These are phyloP conservation scores for Sporothrix curviconia DNA, from an alignment of 2,329 filamentous ascomycete genomes.

Conservation along the genomic window DNA sequence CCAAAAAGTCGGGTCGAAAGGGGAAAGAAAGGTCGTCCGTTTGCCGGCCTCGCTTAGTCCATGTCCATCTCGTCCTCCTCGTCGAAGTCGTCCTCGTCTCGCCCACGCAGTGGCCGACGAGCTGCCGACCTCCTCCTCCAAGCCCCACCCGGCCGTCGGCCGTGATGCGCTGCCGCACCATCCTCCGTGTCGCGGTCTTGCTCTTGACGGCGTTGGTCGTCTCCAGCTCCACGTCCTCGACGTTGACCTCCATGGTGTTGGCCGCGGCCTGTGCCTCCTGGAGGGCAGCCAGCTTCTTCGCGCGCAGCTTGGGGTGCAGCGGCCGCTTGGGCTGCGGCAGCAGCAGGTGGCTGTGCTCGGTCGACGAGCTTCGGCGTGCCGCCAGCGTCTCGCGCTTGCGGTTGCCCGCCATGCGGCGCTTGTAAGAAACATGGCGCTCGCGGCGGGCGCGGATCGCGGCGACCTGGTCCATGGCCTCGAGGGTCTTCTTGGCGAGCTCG, in stretches of 20 bases:
- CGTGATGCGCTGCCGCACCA: conserved; percentile 30
- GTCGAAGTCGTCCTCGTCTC: conserved; percentile 22
- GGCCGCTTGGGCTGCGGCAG: conserved; percentile 47
- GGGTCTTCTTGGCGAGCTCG: conserved; percentile 77
- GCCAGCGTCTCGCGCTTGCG: conserved; percentile 70
- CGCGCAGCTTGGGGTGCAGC: conserved; percentile 40
- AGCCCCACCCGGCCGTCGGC: conserved; percentile 35
- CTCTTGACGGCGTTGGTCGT: conserved; percentile 24
- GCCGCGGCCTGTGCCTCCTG: conserved; percentile 22
- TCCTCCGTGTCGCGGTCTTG: conserved; percentile 29
- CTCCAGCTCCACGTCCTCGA: conserved; percentile 53
- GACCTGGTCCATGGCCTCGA: conserved; percentile 88
- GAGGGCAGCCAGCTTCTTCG: conserved; percentile 20
- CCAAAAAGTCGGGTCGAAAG: not conserved
- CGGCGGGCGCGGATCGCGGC: conserved; percentile 75
- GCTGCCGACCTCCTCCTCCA: conserved; percentile 16
- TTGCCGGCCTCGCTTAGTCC: conserved; percentile 6
- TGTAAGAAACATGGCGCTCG: conserved; percentile 91
- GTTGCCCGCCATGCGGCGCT: conserved; percentile 87
- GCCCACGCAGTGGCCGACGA: conserved; percentile 16
- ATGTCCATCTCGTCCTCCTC: conserved; percentile 17
- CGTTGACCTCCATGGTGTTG: conserved; percentile 28
- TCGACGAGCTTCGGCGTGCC: conserved; percentile 83
- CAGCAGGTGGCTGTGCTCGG: conserved; percentile 86
- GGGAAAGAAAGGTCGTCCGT: not conserved